Evolutionary conservation across 169 alveolate species (phyloP), one percentile per base, ranked within the genome.

Genomic region (Amoebophrya sp.): DNA sequence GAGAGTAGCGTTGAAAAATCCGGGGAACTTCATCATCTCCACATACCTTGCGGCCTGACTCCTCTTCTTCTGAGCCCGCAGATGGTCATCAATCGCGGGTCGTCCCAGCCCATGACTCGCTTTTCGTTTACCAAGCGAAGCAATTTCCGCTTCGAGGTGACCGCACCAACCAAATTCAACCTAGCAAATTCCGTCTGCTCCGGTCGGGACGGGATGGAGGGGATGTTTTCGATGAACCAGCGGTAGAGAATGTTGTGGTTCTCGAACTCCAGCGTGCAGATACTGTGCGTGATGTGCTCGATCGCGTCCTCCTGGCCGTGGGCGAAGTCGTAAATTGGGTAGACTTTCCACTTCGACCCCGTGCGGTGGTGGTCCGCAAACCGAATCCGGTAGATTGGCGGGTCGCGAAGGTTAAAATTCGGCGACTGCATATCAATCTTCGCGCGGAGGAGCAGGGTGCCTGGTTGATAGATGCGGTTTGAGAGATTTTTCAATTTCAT

Each of bases 301-400:
- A 98, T 95, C 12, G 99, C 97, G 93, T 99, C 99, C 77, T 97
- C 97, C 92, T 98, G 98, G 40, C 99, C 99, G 92, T 99, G 99
- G 14, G 99, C 99, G 94, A 97, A 98, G 96, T 99, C 99, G 95
- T 98, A 99, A 96, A 98, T 98, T 0, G 99, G 99, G 94, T 99
- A 98, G 32, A 98, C 97, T 92, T 98, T 95, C 99, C 99, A 99
- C 93, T 97, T 96, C 92, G 98, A 96, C 32, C 99, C 99, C 32
- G 99, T 99, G 91, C 98, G 99, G 7, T 99, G 99, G 93, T 99
- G 99, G 0, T 97, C 94, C 33, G 93, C 94, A 92, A 95, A 96
- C 55, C 96, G 96, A 77, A 97, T 95, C 23, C 96, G 90, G 91
- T 93, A 94, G 93, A 93, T 91, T 18, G 98, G 98, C 0, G 99